Percentiles rank a stretch among this genome's conserved stretches.
These are phyloP conservation scores for Podila horticola DNA, from an alignment of 192 early-diverging fungal species.

Conservation along the genomic window DNA sequence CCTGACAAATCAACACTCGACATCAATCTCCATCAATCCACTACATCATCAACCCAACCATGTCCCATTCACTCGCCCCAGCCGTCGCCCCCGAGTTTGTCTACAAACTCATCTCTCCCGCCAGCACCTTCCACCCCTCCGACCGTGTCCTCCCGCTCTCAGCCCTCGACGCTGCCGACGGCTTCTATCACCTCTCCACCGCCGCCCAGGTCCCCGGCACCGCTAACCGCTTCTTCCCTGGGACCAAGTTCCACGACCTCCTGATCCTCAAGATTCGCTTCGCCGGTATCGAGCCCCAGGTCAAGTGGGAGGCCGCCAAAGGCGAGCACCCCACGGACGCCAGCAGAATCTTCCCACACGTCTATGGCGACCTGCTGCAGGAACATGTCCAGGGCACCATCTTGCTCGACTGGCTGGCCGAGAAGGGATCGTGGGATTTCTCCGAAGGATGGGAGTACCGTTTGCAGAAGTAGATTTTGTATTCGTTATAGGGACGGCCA, in stretches of 20 bases:
- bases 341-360: slow-evolving; percentile 47
- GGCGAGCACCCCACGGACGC: slow-evolving; percentile 39
- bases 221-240: slow-evolving; percentile 45
- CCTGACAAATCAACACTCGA: background rate
- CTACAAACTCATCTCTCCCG: slow-evolving; percentile 45
- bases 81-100: slow-evolving; percentile 18
- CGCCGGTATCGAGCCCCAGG: slow-evolving; percentile 15
- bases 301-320: slow-evolving; percentile 44
- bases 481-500: no score
- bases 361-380: slow-evolving; percentile 41
- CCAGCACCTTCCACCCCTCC: slow-evolving; percentile 15
- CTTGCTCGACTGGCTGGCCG: slow-evolving; percentile 19
- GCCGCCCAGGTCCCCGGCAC: slow-evolving; percentile 35
- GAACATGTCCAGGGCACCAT: slow-evolving; percentile 21
- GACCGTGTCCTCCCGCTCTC: slow-evolving; percentile 37
- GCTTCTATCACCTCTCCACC: slow-evolving; percentile 49
- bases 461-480: slow-evolving; percentile 9
- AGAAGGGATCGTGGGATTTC: slow-evolving; percentile 24
- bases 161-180: slow-evolving; percentile 40
- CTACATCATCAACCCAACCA: background rate
- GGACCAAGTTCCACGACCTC: slow-evolving; percentile 21
- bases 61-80: slow-evolving; percentile 35
- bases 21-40: no score
- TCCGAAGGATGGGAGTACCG: slow-evolving; percentile 42
- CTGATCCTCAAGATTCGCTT: slow-evolving; percentile 43